phyloP scores from a whole-genome alignment of 495 filamentous ascomycete species.

The Lentithecium fluviatile region DNA sequence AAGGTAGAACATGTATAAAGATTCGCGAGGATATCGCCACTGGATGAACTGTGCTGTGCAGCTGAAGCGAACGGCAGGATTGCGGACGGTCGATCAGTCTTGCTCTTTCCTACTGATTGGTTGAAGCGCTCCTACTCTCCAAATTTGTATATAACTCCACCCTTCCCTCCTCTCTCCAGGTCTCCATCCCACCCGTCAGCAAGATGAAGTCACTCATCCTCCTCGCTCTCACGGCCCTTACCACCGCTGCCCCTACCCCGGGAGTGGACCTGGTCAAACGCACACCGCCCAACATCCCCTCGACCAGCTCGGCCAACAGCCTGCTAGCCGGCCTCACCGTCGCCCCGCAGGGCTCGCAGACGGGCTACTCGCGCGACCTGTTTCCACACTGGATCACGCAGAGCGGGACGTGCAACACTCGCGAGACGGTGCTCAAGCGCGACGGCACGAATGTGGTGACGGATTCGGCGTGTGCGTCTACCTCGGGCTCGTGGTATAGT shows the following conservation, averaged over 20 bases:
- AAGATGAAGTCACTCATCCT: background rate
- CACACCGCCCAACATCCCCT: conserved; percentile 59
- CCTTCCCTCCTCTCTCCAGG: background rate
- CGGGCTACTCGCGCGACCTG: conserved; percentile 58
- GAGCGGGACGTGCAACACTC: conserved; percentile 48
- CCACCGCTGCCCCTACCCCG: background rate
- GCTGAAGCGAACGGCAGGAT: too few relatives aligned
- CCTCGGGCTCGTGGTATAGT: conserved; percentile 60
- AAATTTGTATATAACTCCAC: background rate
- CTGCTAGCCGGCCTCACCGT: conserved; percentile 58
- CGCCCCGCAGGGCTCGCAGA: conserved; percentile 52
- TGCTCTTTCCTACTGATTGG: too few relatives aligned
- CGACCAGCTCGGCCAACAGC: conserved; percentile 51
- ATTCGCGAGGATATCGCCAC: too few relatives aligned
- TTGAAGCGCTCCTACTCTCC: too few relatives aligned
- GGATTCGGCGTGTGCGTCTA: conserved; percentile 54
- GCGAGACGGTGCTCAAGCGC: conserved; percentile 66
- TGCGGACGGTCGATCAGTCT: too few relatives aligned
- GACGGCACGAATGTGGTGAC: conserved; percentile 60
- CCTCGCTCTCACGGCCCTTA: background rate
- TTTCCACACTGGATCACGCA: conserved; percentile 70
- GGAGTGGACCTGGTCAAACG: conserved; percentile 21
- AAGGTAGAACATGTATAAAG: too few relatives aligned
- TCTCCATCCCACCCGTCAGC: too few relatives aligned
- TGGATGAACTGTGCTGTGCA: too few relatives aligned